Evolutionary conservation across 2,329 filamentous ascomycete genomes (phyloP).

Genomic region (Chaetothyriales sp.): DNA sequence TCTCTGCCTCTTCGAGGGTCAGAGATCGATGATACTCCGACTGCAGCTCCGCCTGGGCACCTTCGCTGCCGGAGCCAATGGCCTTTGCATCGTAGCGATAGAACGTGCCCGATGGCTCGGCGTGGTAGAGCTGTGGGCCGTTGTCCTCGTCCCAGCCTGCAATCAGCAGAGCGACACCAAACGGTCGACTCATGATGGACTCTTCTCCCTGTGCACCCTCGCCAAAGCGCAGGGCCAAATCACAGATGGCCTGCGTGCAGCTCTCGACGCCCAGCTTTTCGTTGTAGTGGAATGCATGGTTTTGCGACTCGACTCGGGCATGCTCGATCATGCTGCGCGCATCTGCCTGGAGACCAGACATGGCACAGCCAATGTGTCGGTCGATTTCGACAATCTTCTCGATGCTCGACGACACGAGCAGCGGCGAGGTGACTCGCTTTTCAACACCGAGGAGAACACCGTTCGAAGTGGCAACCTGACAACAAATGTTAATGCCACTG

Average conservation of each 20-base stretch:
- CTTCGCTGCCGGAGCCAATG: conserved; percentile 92
- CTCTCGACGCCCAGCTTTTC: conserved; percentile 90
- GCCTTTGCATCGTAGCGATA: conserved; percentile 99
- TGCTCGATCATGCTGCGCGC: conserved; percentile 97
- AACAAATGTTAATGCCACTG: neutral
- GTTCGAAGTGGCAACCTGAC: conserved; percentile 69
- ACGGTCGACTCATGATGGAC: conserved; percentile 95
- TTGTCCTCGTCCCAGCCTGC: conserved; percentile 87
- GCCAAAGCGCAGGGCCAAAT: conserved; percentile 86
- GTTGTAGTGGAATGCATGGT: conserved; percentile 95
- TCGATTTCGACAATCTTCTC: conserved; percentile 99
- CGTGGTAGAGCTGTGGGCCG: conserved; percentile 67
- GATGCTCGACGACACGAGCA: conserved; percentile 92
- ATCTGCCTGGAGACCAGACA: conserved; percentile 95
- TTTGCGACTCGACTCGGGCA: conserved; percentile 92
- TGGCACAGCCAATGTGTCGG: conserved; percentile 95
- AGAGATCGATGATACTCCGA: conserved; percentile 98
- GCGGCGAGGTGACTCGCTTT: conserved; percentile 94
- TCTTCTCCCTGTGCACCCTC: conserved; percentile 96
- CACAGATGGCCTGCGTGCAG: conserved; percentile 97
- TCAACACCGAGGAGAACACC: conserved; percentile 95
- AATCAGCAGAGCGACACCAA: conserved; percentile 91
- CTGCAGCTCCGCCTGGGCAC: conserved; percentile 92
- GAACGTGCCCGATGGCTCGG: conserved; percentile 94
- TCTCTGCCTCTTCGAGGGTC: conserved; percentile 83